Base-by-base conservation (phyloP, 768 basidiomycete genomes). In the Neoboletus subvelutipes region DNA sequence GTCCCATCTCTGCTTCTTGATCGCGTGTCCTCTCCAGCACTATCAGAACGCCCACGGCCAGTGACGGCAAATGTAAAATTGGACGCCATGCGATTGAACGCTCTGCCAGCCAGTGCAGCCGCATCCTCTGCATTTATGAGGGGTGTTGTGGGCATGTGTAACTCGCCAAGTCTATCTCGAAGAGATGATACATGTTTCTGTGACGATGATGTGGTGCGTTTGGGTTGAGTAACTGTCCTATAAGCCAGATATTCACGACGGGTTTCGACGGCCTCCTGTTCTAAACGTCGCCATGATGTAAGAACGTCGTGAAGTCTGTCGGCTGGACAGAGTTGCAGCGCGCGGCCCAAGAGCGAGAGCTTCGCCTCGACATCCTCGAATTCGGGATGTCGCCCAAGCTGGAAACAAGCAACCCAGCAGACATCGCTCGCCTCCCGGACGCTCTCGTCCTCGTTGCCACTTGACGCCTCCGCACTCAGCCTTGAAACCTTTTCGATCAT, bases 401-500 rank as follows among this genome's bases (percentile, higher is more conserved):
- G 88, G 74, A 87, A 92, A 67, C 91, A 93, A 3, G 88, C 85
- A 28, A 89, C 85, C 95, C 95, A 98, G 61, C 89, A 92, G 36
- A 94, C 87, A 61, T 93, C 88, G 46, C 80, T 80, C 1, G 88
- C 88, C 57, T 89, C 85, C 55, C 74, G 71, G 29, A 84, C 63
- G 55, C 72, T 71, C 15, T 72, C 68, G 37, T 82, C 77, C n/a
- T 76, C 75, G 2, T 65, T 39, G 26, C 64, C 64, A 13, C 58
- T 47, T 1, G 72, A 51, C 7, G 64, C 29, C 10, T 76, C 65
- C 1, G 75, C 58, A 29, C 79, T 77, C 46, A 92, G 71, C 17
- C 74, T 68, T n/a, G 77, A 67, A 39, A 90, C 84, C 22, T 73
- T 79, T 47, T 81, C 76, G 18, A 92, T 82, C 86, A 95, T 94